Base-by-base conservation (phyloP, 208 protist genomes). In the Trypanosoma scelopori region DNA sequence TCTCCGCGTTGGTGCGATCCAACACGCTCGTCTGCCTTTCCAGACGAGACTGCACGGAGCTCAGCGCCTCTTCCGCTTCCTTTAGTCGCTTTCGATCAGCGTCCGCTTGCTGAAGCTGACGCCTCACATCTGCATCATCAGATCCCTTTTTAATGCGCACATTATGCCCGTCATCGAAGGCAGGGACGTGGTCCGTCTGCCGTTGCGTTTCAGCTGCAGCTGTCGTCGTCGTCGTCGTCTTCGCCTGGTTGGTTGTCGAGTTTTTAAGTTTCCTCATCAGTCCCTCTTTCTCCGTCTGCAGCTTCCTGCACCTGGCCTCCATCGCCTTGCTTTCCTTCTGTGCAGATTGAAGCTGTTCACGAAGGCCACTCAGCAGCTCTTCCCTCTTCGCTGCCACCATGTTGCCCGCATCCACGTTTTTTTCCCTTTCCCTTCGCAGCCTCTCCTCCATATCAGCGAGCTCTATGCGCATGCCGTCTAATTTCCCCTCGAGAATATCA, bases 101-200 rank as follows among this genome's bases (percentile, higher is more conserved):
- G n/a, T 48, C 39, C 22, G 39, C 16, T 41, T 42, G 3, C 16
- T 43, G 52, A 57, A 42, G 52, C 35, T 57, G 52, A 9, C 42
- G 15, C 32, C 11, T 43, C 3, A 43, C 5, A 27, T 47, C 27
- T 13, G 66, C 30, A 6, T 42, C 20, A 13, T 65, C 66, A 28
- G 32, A 51, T 52, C 81, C 74, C 15, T 62, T 72, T 67, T 79
- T 83, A 50, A 71, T 73, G 28, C 69, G 80, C 11, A 62, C 62
- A 12, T 70, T 52, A 58, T 28, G 52, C 35, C 37, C 52, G 16
- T 16, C 7, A 23, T 57, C 52, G 28, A 39, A 6, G 12, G 55
- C 13, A 3, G n/a, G n/a, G 9, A n/a, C 13, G 16, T 37, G 13
- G 18, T 3, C 23, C 27, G 32, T 18, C 43, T 49, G 28, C 27